Conservation (phyloP, 495 filamentous ascomycete species). For the Endocarpon pusillum region DNA sequence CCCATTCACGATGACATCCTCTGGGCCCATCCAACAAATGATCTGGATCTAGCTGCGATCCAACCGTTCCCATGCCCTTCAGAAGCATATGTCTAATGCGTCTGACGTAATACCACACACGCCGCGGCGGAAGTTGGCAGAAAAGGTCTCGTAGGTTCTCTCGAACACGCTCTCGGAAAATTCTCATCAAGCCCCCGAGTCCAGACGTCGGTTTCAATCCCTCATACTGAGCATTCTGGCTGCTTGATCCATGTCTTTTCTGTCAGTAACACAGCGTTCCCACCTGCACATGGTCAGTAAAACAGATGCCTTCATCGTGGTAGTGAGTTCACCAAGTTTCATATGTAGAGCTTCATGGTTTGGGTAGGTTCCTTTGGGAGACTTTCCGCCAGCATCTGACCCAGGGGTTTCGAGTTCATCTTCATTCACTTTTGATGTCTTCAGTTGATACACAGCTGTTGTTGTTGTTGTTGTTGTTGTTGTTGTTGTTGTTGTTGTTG, state of each 20-base stretch:
- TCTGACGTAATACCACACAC: constrained; percentile 7
- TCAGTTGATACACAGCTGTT: constrained; percentile 3
- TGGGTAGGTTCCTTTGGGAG: constrained; percentile 4
- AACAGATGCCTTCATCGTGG: not conserved
- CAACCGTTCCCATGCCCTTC: not conserved
- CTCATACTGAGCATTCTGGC: constrained; percentile 8
- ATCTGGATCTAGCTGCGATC: not conserved
- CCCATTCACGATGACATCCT: constrained; percentile 8
- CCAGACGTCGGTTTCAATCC: constrained; percentile 9
- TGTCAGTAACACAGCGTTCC: not conserved
- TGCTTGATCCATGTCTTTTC: constrained; percentile 8
- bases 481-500: no score
- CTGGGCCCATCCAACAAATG: constrained; percentile 5
- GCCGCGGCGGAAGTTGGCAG: constrained; percentile 5
- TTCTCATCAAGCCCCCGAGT: constrained; percentile 3
- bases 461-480: no score
- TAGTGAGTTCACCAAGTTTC: constrained; percentile 7
- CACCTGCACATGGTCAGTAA: constrained; percentile 4
- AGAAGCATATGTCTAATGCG: constrained; percentile 4
- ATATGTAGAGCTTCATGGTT: constrained; percentile 3
- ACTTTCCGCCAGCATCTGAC: not conserved
- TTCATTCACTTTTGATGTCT: not conserved
- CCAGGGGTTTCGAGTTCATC: constrained; percentile 3
- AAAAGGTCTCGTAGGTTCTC: constrained; percentile 7
- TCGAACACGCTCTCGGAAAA: constrained; percentile 4